These are phyloP conservation scores for Schizonepeta tenuifolia DNA, from an alignment of 257 asterid genomes.

Conservation along the genomic window DNA sequence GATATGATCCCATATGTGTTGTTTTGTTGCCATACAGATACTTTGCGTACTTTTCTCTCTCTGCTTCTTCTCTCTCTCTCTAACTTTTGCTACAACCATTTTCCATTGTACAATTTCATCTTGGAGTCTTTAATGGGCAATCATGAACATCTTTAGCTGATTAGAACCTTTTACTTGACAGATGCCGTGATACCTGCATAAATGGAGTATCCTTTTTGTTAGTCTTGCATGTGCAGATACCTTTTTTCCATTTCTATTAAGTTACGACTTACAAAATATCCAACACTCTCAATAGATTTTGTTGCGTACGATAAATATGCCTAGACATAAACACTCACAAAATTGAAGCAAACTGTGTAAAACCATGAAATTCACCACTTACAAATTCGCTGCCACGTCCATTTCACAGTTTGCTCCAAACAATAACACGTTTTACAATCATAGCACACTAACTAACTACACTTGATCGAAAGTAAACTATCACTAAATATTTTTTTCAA, in stretches of 20 bases:
- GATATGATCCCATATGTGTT: slow-evolving; percentile 57
- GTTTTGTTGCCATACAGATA: no score
- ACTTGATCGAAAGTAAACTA: no score
- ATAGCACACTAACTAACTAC: slow-evolving; percentile 33
- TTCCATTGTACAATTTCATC: slow-evolving; percentile 43
- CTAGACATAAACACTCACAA: neutral
- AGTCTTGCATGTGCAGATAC: slow-evolving; percentile 12
- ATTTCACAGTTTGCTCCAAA: slow-evolving; percentile 39
- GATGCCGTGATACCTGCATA: slow-evolving; percentile 39
- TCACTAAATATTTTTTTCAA: no score
- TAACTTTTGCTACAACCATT: slow-evolving; percentile 48
- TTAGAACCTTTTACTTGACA: slow-evolving; percentile 46
- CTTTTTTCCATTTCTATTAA: slow-evolving; percentile 9
- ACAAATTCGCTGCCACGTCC: slow-evolving; percentile 48
- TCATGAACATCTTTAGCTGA: slow-evolving; percentile 46
- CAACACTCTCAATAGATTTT: neutral
- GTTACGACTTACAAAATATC: neutral
- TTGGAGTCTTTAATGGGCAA: slow-evolving; percentile 45
- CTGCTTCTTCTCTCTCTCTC: slow-evolving; percentile 10
- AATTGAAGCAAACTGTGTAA: no score
- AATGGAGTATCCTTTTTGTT: slow-evolving; percentile 27
- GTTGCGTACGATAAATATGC: neutral
- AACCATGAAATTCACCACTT: neutral
- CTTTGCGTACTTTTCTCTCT: slow-evolving; percentile 18
- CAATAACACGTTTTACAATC: slow-evolving; percentile 38